phyloP scores from a whole-genome alignment of 164 flowering plant genomes.

The Aristolochia fimbriata region DNA sequence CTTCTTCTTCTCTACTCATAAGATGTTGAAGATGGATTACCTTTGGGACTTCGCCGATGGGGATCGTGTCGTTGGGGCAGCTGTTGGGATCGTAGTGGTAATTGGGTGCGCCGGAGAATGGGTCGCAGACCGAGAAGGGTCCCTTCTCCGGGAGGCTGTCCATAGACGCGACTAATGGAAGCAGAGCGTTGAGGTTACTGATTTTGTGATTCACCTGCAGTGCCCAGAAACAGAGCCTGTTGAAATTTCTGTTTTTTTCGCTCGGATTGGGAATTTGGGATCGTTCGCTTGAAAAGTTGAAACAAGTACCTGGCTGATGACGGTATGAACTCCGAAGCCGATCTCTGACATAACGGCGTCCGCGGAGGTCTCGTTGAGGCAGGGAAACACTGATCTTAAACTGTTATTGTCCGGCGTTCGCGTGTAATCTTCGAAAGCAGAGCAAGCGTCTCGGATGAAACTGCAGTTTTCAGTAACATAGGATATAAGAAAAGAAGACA shows the following conservation, averaged over 20 bases:
- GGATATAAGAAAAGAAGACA: not conserved
- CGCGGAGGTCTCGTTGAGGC: slow-evolving; percentile 18
- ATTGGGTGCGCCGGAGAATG: slow-evolving; percentile 41
- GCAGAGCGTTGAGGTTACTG: not conserved
- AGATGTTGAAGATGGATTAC: slow-evolving; percentile 19
- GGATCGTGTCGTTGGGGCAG: slow-evolving; percentile 29
- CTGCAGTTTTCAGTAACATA: slow-evolving; percentile 13
- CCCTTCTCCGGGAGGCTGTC: not conserved
- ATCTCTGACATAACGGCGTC: slow-evolving; percentile 19
- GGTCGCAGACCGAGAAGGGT: slow-evolving; percentile 30
- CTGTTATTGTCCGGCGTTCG: slow-evolving; percentile 28
- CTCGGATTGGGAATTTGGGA: not conserved
- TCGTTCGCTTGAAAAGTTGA: too few relatives aligned
- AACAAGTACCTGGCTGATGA: slow-evolving; percentile 2
- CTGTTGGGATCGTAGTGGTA: slow-evolving; percentile 27
- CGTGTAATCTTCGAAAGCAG: slow-evolving; percentile 33
- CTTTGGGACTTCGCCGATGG: slow-evolving; percentile 30
- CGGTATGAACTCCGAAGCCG: slow-evolving; percentile 25
- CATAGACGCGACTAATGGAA: slow-evolving; percentile 11
- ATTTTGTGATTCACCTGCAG: slow-evolving; percentile 38
- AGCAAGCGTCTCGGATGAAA: slow-evolving; percentile 43
- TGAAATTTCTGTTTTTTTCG: not conserved
- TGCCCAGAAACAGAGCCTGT: not conserved
- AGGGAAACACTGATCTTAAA: slow-evolving; percentile 31
- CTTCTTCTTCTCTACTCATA: too few relatives aligned